Evolutionary conservation across 176 grass and related monocot genomes (phyloP), one percentile per base, ranked within the genome.

Genomic region (Cocos nucifera): DNA sequence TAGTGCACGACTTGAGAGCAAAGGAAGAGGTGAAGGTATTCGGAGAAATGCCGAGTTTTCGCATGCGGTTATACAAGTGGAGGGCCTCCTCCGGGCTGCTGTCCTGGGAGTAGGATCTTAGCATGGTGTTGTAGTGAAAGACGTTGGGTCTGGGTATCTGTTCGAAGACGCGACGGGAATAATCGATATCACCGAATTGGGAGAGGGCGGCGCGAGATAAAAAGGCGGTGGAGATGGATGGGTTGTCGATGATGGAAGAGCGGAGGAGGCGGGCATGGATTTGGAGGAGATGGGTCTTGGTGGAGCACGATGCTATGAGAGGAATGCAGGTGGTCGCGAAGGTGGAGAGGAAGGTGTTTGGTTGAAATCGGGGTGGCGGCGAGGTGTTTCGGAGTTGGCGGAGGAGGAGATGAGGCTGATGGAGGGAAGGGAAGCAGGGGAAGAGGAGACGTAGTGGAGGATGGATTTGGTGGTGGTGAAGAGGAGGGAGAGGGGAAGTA

Each of bases 1-100:
- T 63, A 1, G 28, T 3, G 51, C 73, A 76, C 25, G 76, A 69
- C 57, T 35, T 64, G 55, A 90, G 87, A 51, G 85, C n/a, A 64
- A 90, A 82, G 21, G 82, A 70, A 1, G 69, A 61, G 7, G 87
- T 77, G 69, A 90, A 90, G 54, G 87, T 63, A 56, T 90, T 90
- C 29, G 82, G 75, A 15, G 79, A 59, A 51, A 73, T 72, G 64
- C 69, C 82, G 73, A 90, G 76, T 44, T 21, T 60, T 26, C 71
- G 79, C 79, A 77, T 76, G 52, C 56, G 78, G 65, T 73, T 54
- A 59, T 82, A 74, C 61, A 90, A 82, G 64, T 27, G 25, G 29
- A 85, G 58, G 60, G 79, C 57, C 61, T 63, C 30, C 15, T 17
- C 29, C 14, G 28, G 26, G 18, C 18, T 21, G 65, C 18, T 17